These are phyloP conservation scores for Xylaria scruposa DNA, from an alignment of 495 filamentous ascomycete genomes.

Conservation along the genomic window DNA sequence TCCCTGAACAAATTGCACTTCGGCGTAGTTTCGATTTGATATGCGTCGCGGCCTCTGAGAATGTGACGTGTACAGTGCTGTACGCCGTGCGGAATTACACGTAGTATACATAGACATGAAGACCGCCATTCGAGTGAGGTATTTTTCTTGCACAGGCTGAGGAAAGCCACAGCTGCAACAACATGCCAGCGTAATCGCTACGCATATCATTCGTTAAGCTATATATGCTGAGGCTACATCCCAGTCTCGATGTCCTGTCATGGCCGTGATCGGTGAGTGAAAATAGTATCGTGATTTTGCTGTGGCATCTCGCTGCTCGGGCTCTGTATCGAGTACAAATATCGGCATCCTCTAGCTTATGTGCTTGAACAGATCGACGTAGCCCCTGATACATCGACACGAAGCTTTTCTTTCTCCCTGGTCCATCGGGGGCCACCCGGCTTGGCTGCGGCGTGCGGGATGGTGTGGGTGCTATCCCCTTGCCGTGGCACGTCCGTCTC, in stretches of 20 bases:
- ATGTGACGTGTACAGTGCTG: conserved; percentile 21
- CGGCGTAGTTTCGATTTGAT: background rate
- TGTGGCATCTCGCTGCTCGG: background rate
- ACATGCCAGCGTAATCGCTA: conserved; percentile 9
- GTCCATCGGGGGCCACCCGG: conserved; percentile 3
- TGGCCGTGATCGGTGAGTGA: background rate
- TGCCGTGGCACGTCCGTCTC: conserved; percentile 3
- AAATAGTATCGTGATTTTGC: background rate
- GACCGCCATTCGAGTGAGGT: conserved; percentile 13
- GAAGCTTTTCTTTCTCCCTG: background rate
- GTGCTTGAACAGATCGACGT: background rate
- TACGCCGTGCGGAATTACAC: conserved; percentile 2
- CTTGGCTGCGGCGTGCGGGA: conserved; percentile 23
- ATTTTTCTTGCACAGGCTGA: conserved; percentile 16
- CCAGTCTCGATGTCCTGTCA: background rate
- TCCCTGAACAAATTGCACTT: background rate
- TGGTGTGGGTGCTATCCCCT: conserved; percentile 12
- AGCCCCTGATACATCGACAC: conserved; percentile 8
- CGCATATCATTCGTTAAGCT: background rate
- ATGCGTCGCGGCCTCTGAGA: background rate
- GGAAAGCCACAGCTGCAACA: conserved; percentile 24
- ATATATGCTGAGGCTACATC: conserved; percentile 1
- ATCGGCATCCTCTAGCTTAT: background rate
- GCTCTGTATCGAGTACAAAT: conserved; percentile 2
- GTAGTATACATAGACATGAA: background rate